These are phyloP conservation scores for Penicillium hordei DNA, from an alignment of 2,329 filamentous ascomycete genomes.

Conservation along the genomic window DNA sequence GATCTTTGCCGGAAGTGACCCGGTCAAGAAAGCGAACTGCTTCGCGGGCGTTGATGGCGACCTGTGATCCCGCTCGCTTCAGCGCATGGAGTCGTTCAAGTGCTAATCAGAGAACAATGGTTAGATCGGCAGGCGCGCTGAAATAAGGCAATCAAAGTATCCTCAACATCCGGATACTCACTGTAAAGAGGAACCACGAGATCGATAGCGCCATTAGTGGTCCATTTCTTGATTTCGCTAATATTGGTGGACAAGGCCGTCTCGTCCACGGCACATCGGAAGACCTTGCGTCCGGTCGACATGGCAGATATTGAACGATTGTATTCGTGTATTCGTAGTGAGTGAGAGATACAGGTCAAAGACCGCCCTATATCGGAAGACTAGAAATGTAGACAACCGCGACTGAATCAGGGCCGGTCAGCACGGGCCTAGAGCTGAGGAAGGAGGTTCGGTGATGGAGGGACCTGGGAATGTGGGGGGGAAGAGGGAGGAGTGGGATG, in stretches of 20 bases:
- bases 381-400: conserved; percentile 31
- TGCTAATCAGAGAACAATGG: conserved; percentile 32
- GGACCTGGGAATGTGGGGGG: conserved; percentile 34
- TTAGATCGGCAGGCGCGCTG: conserved; percentile 15
- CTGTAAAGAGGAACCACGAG: conserved; percentile 55
- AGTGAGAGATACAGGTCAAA: conserved; percentile 16
- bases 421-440: conserved; percentile 22
- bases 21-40: conserved; percentile 54
- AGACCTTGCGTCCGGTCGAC: conserved; percentile 47
- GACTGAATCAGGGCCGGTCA: conserved; percentile 29
- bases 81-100: conserved; percentile 48
- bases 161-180: conserved; percentile 29
- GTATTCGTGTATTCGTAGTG: conserved; percentile 7
- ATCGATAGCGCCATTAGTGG: conserved; percentile 49
- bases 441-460: conserved; percentile 32
- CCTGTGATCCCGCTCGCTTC: conserved; percentile 47
- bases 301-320: conserved; percentile 28
- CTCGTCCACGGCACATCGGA: conserved; percentile 55
- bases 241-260: conserved; percentile 54
- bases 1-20: conserved; percentile 49
- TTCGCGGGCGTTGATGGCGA: conserved; percentile 52
- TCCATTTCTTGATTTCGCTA: conserved; percentile 55
- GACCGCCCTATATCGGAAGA: conserved; percentile 32
- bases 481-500: background rate
- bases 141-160: background rate